Evolutionary conservation across 495 filamentous ascomycete genomes (phyloP).

Genomic region (Neurospora sp.): DNA sequence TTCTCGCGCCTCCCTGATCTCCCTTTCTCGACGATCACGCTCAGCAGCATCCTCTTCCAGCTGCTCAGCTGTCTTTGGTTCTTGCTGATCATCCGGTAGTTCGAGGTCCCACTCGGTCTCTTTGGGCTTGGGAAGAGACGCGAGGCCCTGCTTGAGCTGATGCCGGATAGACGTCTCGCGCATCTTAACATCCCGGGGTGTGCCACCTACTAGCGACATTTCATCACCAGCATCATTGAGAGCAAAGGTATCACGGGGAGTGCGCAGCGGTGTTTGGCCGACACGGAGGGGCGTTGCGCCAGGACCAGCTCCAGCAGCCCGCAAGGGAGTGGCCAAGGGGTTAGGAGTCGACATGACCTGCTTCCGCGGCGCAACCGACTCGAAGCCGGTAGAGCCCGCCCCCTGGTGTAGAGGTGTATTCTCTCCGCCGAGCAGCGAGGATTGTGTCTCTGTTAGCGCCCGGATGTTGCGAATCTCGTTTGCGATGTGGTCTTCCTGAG

Average conservation of each 20-base stretch:
- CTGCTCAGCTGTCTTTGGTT: constrained; percentile 42
- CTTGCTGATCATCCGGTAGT: constrained; percentile 72
- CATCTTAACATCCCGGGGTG: constrained; percentile 67
- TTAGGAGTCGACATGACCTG: constrained; percentile 84
- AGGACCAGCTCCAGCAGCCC: constrained; percentile 53
- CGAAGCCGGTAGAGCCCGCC: constrained; percentile 73
- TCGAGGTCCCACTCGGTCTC: constrained; percentile 87
- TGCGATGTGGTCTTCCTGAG: constrained; percentile 87
- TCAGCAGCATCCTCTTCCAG: constrained; percentile 76
- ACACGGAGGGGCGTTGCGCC: constrained; percentile 62
- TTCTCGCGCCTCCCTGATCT: constrained; percentile 59
- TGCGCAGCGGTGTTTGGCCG: constrained; percentile 82
- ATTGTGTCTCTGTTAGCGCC: constrained; percentile 87
- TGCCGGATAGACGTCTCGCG: constrained; percentile 62
- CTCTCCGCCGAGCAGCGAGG: constrained; percentile 88
- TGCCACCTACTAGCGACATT: constrained; percentile 60
- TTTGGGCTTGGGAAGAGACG: constrained; percentile 84
- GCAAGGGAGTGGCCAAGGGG: constrained; percentile 85
- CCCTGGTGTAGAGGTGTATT: constrained; percentile 84
- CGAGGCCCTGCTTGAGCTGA: constrained; percentile 60
- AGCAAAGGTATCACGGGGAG: constrained; percentile 80
- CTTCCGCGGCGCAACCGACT: constrained; percentile 70
- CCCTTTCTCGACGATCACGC: constrained; percentile 60
- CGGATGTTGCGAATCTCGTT: constrained; percentile 95
- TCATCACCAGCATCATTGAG: constrained; percentile 62